phyloP scores from a whole-genome alignment of 768 basidiomycete species.

The Auricularia cornea region DNA sequence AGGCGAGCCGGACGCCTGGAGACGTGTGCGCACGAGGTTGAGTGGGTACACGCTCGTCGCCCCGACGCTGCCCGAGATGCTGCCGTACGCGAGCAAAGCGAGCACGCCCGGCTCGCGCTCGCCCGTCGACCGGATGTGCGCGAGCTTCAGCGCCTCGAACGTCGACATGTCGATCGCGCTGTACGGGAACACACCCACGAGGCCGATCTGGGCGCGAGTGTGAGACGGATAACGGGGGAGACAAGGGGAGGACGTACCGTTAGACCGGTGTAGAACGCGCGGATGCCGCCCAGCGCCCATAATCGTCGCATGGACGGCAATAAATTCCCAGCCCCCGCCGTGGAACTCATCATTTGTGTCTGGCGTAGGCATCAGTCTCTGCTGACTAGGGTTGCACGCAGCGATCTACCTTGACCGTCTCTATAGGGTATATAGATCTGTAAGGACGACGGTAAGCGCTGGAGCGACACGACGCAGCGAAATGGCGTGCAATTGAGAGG shows the following conservation, averaged over 20 bases:
- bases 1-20: conserved; percentile 93
- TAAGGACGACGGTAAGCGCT: conserved; percentile 13
- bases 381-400: background rate
- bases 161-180: conserved; percentile 97
- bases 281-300: conserved; percentile 69
- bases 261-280: conserved; percentile 86
- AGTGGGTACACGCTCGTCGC: conserved; percentile 90
- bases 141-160: conserved; percentile 90
- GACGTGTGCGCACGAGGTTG: conserved; percentile 84
- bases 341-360: conserved; percentile 97
- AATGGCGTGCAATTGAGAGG: conserved; percentile 77
- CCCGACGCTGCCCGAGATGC: conserved; percentile 87
- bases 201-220: conserved; percentile 58
- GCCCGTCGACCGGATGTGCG: conserved; percentile 78
- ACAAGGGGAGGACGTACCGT: conserved; percentile 46
- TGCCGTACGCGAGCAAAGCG: conserved; percentile 83
- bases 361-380: conserved; percentile 12
- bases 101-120: conserved; percentile 85
- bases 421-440: conserved; percentile 90
- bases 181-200: conserved; percentile 96
- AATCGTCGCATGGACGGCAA: conserved; percentile 32
- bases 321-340: conserved; percentile 23
- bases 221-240: conserved; percentile 12
- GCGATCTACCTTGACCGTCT: conserved; percentile 73
- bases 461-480: background rate